Conservation (phyloP, 2,329 filamentous ascomycete species). For the Pezizomycotina sp. region DNA sequence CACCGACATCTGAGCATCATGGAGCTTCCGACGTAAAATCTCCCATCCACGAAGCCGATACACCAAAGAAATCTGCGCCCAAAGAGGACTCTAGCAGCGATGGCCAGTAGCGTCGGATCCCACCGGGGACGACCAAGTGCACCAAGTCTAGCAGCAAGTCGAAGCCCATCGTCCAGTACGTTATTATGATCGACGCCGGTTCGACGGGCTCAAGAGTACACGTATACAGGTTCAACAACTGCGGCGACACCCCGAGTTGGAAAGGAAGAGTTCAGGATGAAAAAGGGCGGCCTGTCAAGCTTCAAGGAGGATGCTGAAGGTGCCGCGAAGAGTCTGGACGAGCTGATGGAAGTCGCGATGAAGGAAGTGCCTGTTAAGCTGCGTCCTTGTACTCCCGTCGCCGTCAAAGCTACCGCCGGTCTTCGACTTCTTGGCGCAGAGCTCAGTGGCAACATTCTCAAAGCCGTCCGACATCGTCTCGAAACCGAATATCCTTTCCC, state of each 20-base stretch:
- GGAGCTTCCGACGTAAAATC: background rate
- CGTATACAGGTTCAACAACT: slow-evolving; percentile 99
- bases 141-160: slow-evolving; percentile 66
- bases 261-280: slow-evolving; percentile 84
- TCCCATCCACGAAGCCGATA: background rate
- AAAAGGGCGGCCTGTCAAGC: slow-evolving; percentile 70
- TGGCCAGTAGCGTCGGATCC: slow-evolving; percentile 42
- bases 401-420: slow-evolving; percentile 95
- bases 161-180: slow-evolving; percentile 92
- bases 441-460: slow-evolving; percentile 66
- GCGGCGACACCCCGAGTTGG: slow-evolving; percentile 83
- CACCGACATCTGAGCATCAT: background rate
- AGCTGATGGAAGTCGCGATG: slow-evolving; percentile 73
- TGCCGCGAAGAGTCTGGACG: slow-evolving; percentile 77
- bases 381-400: slow-evolving; percentile 79
- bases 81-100: slow-evolving; percentile 19
- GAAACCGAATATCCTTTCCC: slow-evolving; percentile 90
- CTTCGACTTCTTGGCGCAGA: slow-evolving; percentile 71
- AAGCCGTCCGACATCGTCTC: slow-evolving; percentile 65
- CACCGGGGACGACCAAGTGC: slow-evolving; percentile 56
- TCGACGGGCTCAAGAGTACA: slow-evolving; percentile 97
- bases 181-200: slow-evolving; percentile 95
- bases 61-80: slow-evolving; percentile 1
- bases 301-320: slow-evolving; percentile 73
- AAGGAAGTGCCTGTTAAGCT: slow-evolving; percentile 70